These are phyloP conservation scores for Blastocystis sp. DNA, from an alignment of 352 stramenopile genomes.

Conservation along the genomic window DNA sequence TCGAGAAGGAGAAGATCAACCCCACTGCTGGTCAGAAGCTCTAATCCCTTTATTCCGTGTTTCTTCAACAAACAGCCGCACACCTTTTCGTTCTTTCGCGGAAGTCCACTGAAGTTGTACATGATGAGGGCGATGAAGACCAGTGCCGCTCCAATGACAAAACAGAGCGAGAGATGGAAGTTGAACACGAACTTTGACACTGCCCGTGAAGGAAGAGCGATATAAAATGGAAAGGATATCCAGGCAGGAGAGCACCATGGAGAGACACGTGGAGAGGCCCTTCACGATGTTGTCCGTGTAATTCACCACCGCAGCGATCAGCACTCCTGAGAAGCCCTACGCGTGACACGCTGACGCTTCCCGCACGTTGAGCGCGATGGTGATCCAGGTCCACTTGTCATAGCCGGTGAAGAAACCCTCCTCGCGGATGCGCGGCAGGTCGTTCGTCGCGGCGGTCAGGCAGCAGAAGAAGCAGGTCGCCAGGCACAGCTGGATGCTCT, in stretches of 20 bases:
- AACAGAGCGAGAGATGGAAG: constrained; percentile 32
- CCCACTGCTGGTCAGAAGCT: constrained; percentile 37
- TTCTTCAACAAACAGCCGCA: constrained; percentile 35
- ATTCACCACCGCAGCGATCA: constrained; percentile 82
- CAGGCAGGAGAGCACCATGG: constrained; percentile 73
- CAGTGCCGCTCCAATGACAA: constrained; percentile 46
- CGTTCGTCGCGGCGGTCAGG: constrained; percentile 40
- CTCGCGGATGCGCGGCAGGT: constrained; percentile 38
- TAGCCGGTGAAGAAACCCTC: constrained; percentile 67
- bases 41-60: constrained; percentile 38
- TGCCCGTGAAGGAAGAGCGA: constrained; percentile 13
- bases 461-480: constrained; percentile 69
- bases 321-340: constrained; percentile 64
- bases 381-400: constrained; percentile 76
- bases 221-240: constrained; percentile 49
- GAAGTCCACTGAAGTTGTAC: constrained; percentile 52
- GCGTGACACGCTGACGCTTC: constrained; percentile 69
- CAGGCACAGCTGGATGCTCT: constrained; percentile 79
- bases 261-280: constrained; percentile 81
- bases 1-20: constrained; percentile 68
- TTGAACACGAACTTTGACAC: constrained; percentile 65
- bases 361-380: constrained; percentile 76
- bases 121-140: constrained; percentile 60
- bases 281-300: constrained; percentile 88
- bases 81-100: constrained; percentile 62